Conservation (phyloP, 768 basidiomycete species). For the Lactarius deliciosus region DNA sequence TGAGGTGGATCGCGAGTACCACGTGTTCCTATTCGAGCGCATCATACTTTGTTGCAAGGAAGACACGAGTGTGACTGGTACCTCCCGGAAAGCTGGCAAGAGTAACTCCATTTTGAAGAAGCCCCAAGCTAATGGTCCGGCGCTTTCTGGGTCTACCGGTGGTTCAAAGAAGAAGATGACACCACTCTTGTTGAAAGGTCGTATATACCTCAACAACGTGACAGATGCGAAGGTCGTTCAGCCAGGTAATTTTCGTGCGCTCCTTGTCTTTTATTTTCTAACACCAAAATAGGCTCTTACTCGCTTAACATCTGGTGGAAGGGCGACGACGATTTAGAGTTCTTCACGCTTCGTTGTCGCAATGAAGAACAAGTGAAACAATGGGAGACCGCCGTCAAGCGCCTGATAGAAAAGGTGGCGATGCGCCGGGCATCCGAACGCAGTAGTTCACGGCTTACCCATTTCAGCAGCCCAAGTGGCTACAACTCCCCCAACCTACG, state of each 20-base stretch:
- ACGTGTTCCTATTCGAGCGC: slow-evolving; percentile 98
- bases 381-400: slow-evolving; percentile 90
- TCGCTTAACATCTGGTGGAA: slow-evolving; percentile 93
- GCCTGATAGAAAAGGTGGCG: slow-evolving; percentile 78
- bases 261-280: slow-evolving; percentile 10
- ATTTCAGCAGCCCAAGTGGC: slow-evolving; percentile 47
- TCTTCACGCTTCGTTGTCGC: slow-evolving; percentile 90
- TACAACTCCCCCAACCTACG: slow-evolving; percentile 36
- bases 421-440: slow-evolving; percentile 68
- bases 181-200: slow-evolving; percentile 86
- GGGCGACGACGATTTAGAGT: slow-evolving; percentile 90
- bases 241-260: slow-evolving; percentile 53
- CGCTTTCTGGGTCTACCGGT: slow-evolving; percentile 50
- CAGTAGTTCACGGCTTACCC: slow-evolving; percentile 50
- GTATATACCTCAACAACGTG: slow-evolving; percentile 96
- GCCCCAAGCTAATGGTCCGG: slow-evolving; percentile 51
- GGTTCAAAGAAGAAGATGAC: slow-evolving; percentile 73
- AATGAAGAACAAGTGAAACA: slow-evolving; percentile 89
- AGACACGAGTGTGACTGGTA: slow-evolving; percentile 51
- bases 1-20: slow-evolving; percentile 95
- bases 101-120: slow-evolving; percentile 90
- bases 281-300: slow-evolving; percentile 49
- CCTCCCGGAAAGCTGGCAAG: slow-evolving; percentile 72
- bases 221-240: slow-evolving; percentile 58
- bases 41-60: slow-evolving; percentile 99